Evolutionary conservation across 2,329 filamentous ascomycete species (phyloP), one percentile per base, ranked within the genome.

Genomic region (Diaporthe citriasiana): DNA sequence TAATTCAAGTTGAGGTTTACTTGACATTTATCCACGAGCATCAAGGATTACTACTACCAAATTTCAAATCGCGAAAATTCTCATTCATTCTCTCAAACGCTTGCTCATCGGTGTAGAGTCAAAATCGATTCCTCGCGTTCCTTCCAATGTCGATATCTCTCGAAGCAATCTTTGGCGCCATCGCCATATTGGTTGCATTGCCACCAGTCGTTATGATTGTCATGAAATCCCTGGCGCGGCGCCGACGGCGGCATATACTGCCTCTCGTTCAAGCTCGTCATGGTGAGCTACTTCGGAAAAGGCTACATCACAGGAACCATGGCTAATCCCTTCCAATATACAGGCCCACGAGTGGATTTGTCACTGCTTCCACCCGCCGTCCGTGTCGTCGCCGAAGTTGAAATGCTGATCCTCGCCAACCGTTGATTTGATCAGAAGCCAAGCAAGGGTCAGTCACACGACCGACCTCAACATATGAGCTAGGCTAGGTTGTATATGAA

Each of bases 81-180:
- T 47, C 15, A 47, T 47, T 47, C 42, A 17, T 22, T 22, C 42
- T 47, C 13, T 47, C 42, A 3, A 47, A 13, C 42, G 13, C 42
- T 47, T 47, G 17, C 17, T 17, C 2, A 19, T 22, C 22, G 45
- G 3, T 50, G 4, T 22, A 2, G 13, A n/a, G 8, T 50, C 19
- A n/a, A n/a, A n/a, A 8, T 9, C 22, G 45, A n/a, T 9, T 25
- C 7, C 13, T 25, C 25, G 45, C 8, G 19, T n/a, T 8, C 4
- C 45, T 9, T 50, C 19, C 35, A 56, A 56, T 56, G 53, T n/a
- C 53, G 53, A 35, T 56, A 13, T 56, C 53, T 22, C 53, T 56
- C 17, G 53, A 56, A 12, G 53, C 53, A 56, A 35, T 56, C 17
- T 35, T 56, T 13, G 53, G 53, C 13, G 30, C 30, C 19, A n/a